These are phyloP conservation scores for Calonectria henricotiae DNA, from an alignment of 2,329 filamentous ascomycete genomes.

Conservation along the genomic window DNA sequence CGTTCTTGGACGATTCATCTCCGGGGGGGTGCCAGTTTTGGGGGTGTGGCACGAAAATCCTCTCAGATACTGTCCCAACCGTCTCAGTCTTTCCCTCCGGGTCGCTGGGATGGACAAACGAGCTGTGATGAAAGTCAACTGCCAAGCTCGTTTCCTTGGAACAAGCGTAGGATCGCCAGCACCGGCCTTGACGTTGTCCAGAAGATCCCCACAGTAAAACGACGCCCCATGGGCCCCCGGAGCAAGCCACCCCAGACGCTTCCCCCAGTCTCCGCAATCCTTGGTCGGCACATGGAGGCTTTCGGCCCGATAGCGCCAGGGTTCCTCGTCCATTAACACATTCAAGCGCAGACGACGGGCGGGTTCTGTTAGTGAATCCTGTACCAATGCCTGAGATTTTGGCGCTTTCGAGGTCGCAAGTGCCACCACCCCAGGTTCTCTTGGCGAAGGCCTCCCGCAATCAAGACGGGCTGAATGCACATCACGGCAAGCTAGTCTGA, in stretches of 20 bases:
- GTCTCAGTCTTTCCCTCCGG: slow-evolving; percentile 1
- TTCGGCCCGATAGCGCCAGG: slow-evolving; percentile 42
- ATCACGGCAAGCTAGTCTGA: slow-evolving; percentile 2
- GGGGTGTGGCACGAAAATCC: neutral
- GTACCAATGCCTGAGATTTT: slow-evolving; percentile 16
- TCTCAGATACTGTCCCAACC: slow-evolving; percentile 16
- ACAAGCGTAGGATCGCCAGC: slow-evolving; percentile 11
- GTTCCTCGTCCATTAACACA: slow-evolving; percentile 34
- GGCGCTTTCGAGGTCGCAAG: neutral
- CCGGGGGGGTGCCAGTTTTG: neutral
- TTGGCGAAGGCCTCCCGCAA: slow-evolving; percentile 19
- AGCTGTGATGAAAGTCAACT: slow-evolving; percentile 1
- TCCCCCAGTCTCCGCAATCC: slow-evolving; percentile 36
- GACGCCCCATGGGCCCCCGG: slow-evolving; percentile 11
- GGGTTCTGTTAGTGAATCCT: slow-evolving; percentile 17
- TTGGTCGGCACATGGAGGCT: slow-evolving; percentile 39
- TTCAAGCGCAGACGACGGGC: neutral
- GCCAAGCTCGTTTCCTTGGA: slow-evolving; percentile 24
- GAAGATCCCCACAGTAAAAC: slow-evolving; percentile 28
- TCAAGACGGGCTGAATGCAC: slow-evolving; percentile 23
- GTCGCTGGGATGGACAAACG: slow-evolving; percentile 16
- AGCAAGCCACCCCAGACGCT: slow-evolving; percentile 24
- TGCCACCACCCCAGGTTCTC: slow-evolving; percentile 9
- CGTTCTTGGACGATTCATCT: slow-evolving; percentile 6
- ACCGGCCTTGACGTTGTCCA: slow-evolving; percentile 23